phyloP scores from a whole-genome alignment of 1,284 basidiomycete species.

The Polyporus tsugae region DNA sequence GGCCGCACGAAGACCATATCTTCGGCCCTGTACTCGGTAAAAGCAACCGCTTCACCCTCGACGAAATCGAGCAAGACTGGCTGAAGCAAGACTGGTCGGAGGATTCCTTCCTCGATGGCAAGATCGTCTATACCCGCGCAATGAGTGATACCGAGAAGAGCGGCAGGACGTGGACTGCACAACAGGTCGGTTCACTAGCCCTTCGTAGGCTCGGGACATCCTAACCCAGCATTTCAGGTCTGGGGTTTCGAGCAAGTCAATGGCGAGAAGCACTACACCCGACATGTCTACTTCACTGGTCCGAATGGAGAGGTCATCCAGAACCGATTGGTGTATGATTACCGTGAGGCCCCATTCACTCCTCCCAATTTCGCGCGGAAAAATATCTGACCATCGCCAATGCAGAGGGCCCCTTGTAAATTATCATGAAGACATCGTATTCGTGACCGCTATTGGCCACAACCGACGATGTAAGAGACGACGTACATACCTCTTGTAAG shows the following conservation, averaged over 20 bases:
- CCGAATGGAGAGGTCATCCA: slow-evolving; percentile 65
- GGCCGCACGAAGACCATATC: slow-evolving; percentile 56
- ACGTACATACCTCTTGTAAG: slow-evolving; percentile 28
- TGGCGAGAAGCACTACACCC: slow-evolving; percentile 65
- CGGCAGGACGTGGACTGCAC: slow-evolving; percentile 45
- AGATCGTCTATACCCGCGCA: slow-evolving; percentile 42
- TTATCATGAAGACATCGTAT: slow-evolving; percentile 2
- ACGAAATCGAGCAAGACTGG: slow-evolving; percentile 46
- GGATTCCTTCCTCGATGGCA: slow-evolving; percentile 43
- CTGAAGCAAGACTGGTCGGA: slow-evolving; percentile 48
- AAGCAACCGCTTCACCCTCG: slow-evolving; percentile 46
- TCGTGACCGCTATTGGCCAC: background rate
- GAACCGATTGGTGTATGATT: slow-evolving; percentile 72
- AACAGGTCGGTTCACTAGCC: slow-evolving; percentile 43
- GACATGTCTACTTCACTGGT: slow-evolving; percentile 73
- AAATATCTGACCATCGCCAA: slow-evolving; percentile 2
- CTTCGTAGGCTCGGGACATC: background rate
- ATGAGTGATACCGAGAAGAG: slow-evolving; percentile 50
- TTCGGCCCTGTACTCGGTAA: slow-evolving; percentile 64
- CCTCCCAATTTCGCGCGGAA: background rate
- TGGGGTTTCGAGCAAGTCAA: slow-evolving; percentile 77
- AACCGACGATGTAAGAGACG: slow-evolving; percentile 21
- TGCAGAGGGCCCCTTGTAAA: slow-evolving; percentile 27
- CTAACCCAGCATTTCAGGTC: slow-evolving; percentile 48
- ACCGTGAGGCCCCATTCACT: slow-evolving; percentile 47